These are phyloP conservation scores for Sclerotinia subarctica DNA, from an alignment of 2,329 filamentous ascomycete species.

Conservation along the genomic window DNA sequence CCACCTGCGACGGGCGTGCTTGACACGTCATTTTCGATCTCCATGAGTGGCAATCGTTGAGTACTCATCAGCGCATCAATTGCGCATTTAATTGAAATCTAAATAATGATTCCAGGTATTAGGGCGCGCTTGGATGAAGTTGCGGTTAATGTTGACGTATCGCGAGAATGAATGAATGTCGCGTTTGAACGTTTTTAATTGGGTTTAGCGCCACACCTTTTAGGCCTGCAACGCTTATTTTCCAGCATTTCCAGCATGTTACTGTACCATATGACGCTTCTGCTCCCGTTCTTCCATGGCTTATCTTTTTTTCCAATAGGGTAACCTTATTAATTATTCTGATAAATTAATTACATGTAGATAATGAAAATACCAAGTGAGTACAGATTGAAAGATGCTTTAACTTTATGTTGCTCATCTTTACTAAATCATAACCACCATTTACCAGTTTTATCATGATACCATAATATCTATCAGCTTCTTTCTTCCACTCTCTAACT, in stretches of 20 bases:
- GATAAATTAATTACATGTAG: background rate
- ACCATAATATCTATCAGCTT: background rate
- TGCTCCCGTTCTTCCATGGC: background rate
- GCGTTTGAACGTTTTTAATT: conserved; percentile 20
- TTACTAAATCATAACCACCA: background rate
- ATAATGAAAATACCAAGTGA: background rate
- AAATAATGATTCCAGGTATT: background rate
- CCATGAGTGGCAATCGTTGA: conserved; percentile 48
- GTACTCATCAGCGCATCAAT: conserved; percentile 42
- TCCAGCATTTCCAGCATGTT: background rate
- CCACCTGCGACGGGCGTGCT: conserved; percentile 49
- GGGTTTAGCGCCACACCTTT: conserved; percentile 18
- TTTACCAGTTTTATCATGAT: conserved; percentile 2
- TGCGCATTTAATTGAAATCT: conserved; percentile 8
- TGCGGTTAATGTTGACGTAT: conserved; percentile 15
- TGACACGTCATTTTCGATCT: conserved; percentile 53
- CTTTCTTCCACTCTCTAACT: background rate
- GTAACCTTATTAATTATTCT: background rate
- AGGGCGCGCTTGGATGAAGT: conserved; percentile 3
- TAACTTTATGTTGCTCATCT: background rate
- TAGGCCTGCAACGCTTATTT: background rate
- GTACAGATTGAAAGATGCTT: background rate
- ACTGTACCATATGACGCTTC: background rate
- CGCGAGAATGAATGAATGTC: conserved; percentile 7
- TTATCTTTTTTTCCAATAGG: conserved; percentile 8